These are phyloP conservation scores for Pyropia haitanensis DNA, from an alignment of 23 red algal genomes.

Conservation along the genomic window DNA sequence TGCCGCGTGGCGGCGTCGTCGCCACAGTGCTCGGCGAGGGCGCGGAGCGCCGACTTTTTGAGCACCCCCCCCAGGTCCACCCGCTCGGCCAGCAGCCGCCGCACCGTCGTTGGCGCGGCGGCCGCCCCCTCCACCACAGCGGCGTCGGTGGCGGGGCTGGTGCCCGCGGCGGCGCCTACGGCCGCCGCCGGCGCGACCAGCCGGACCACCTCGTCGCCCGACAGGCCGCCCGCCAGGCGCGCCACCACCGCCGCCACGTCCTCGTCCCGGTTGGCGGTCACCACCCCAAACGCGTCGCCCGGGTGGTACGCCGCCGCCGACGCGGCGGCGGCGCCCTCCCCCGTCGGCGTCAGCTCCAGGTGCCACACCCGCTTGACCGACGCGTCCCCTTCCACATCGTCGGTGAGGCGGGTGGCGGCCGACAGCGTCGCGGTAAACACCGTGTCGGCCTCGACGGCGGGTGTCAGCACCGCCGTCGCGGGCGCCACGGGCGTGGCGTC, in stretches of 20 bases:
- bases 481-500: too few relatives aligned
- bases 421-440: conserved; percentile 3
- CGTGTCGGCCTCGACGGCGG: conserved; percentile 10
- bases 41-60: neutral
- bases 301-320: conserved; percentile 13
- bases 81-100: too few relatives aligned
- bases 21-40: neutral
- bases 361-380: conserved; percentile 48
- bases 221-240: conserved; percentile 1
- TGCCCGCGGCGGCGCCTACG: too few relatives aligned
- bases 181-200: too few relatives aligned
- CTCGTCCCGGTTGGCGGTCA: conserved; percentile 18
- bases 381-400: conserved; percentile 2
- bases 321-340: conserved; percentile 1
- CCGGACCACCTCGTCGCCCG: too few relatives aligned
- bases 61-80: too few relatives aligned
- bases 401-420: conserved; percentile 5
- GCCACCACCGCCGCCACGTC: conserved; percentile 12
- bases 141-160: too few relatives aligned
- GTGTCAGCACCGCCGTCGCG: neutral
- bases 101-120: too few relatives aligned
- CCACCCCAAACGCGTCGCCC: conserved; percentile 37
- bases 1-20: neutral
- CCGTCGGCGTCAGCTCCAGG: conserved; percentile 24
- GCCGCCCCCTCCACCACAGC: too few relatives aligned